These are phyloP conservation scores for Penicillium sp. DNA, from an alignment of 2,329 filamentous ascomycete genomes.

Conservation along the genomic window DNA sequence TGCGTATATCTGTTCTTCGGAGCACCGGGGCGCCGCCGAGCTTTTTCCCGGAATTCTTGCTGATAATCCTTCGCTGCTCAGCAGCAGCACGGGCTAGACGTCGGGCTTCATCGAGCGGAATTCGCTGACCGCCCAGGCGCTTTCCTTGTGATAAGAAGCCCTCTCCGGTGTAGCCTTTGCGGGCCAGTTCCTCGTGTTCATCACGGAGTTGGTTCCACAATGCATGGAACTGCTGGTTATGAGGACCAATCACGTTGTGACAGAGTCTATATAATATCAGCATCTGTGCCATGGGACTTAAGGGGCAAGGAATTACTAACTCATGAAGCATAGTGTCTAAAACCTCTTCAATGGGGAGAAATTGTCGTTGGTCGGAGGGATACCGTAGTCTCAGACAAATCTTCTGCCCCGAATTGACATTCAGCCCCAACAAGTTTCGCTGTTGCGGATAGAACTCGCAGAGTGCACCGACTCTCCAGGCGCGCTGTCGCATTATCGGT, in stretches of 20 bases:
- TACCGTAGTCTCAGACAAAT: slow-evolving; percentile 83
- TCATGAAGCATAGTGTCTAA: slow-evolving; percentile 94
- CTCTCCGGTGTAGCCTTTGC: slow-evolving; percentile 87
- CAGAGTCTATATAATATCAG: slow-evolving; percentile 54
- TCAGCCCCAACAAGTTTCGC: slow-evolving; percentile 73
- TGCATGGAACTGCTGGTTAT: slow-evolving; percentile 77
- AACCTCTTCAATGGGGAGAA: slow-evolving; percentile 75
- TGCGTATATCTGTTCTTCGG: slow-evolving; percentile 67
- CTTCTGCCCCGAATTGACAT: slow-evolving; percentile 71
- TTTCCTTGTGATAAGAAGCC: slow-evolving; percentile 77
- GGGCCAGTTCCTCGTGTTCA: slow-evolving; percentile 71
- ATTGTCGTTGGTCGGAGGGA: slow-evolving; percentile 69
- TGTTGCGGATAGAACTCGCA: slow-evolving; percentile 82
- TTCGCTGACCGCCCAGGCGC: slow-evolving; percentile 64
- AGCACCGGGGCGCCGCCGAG: slow-evolving; percentile 63
- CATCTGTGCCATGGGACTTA: background rate
- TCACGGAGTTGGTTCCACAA: slow-evolving; percentile 88
- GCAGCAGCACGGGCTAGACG: slow-evolving; percentile 71
- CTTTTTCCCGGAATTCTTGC: slow-evolving; percentile 65
- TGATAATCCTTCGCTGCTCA: slow-evolving; percentile 63
- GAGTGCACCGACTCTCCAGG: slow-evolving; percentile 75
- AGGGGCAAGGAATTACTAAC: slow-evolving; percentile 33
- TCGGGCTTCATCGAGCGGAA: slow-evolving; percentile 71
- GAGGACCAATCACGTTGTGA: slow-evolving; percentile 82
- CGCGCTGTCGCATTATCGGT: slow-evolving; percentile 85